A percentile compares a stretch with the other conserved stretches of the same genome.
Evolutionary conservation across 73 alveolate genomes (phyloP).

Genomic region (Blepharisma stoltei): DNA sequence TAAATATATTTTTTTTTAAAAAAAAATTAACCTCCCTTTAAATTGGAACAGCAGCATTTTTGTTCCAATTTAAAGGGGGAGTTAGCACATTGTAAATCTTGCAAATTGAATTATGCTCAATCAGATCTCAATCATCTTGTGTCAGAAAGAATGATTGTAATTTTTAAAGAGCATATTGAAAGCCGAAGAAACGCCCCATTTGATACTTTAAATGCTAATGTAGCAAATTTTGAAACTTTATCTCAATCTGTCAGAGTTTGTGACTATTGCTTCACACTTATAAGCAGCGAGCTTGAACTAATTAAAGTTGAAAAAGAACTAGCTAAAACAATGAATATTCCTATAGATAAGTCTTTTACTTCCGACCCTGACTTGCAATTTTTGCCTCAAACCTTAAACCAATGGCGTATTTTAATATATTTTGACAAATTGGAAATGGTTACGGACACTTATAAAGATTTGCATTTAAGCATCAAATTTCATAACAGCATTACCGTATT

Average conservation of each 20-base stretch:
- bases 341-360: not conserved
- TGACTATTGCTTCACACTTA: not conserved
- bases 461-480: too few relatives aligned
- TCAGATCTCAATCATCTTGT: not conserved
- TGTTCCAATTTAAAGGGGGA: too few relatives aligned
- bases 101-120: not conserved
- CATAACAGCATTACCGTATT: too few relatives aligned
- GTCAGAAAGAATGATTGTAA: not conserved
- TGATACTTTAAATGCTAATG: not conserved
- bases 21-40: too few relatives aligned
- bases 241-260: not conserved
- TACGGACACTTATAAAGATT: too few relatives aligned
- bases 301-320: not conserved
- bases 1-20: too few relatives aligned
- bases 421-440: too few relatives aligned
- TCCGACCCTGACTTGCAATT: too few relatives aligned
- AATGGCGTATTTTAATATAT: too few relatives aligned
- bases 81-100: conserved; percentile 1
- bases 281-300: not conserved
- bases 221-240: not conserved
- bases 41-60: too few relatives aligned
- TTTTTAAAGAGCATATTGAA: not conserved
- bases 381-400: too few relatives aligned
- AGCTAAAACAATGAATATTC: not conserved
- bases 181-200: not conserved